phyloP scores from a whole-genome alignment of 805 yeast species.

The Spathaspora hagerdaliae region DNA sequence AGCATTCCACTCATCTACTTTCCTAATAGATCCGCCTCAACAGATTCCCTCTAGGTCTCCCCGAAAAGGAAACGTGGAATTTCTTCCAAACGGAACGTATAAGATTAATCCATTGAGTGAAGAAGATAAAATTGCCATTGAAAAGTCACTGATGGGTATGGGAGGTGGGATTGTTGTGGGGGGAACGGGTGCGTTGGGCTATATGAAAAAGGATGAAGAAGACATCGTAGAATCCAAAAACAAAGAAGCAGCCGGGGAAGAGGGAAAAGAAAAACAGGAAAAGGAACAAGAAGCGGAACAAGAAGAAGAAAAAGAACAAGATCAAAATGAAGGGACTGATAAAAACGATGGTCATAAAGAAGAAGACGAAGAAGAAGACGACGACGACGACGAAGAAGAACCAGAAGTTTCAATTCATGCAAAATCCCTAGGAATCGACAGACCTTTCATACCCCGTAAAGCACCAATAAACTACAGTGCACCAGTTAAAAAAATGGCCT shows the following conservation, averaged over 20 bases:
- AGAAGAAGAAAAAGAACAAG: slow-evolving; percentile 9
- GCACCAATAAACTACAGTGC: slow-evolving; percentile 19
- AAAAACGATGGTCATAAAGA: slow-evolving; percentile 4
- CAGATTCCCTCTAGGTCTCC: slow-evolving; percentile 89
- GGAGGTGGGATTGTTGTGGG: slow-evolving; percentile 78
- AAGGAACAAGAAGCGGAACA: slow-evolving; percentile 8
- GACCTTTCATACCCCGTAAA: slow-evolving; percentile 24
- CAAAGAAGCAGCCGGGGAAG: background rate
- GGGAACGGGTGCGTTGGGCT: slow-evolving; percentile 64
- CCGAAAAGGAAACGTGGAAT: slow-evolving; percentile 67
- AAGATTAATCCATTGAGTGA: slow-evolving; percentile 52
- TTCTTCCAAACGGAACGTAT: slow-evolving; percentile 50
- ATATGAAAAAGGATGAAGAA: slow-evolving; percentile 19
- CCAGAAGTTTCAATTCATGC: slow-evolving; percentile 21
- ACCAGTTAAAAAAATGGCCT: slow-evolving; percentile 43
- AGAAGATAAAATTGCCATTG: slow-evolving; percentile 44
- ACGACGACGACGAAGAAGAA: slow-evolving; percentile 18
- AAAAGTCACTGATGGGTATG: slow-evolving; percentile 34
- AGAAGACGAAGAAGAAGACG: slow-evolving; percentile 13
- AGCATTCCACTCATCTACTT: slow-evolving; percentile 40
- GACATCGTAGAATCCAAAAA: background rate
- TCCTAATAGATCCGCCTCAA: slow-evolving; percentile 60
- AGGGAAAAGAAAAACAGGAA: slow-evolving; percentile 14
- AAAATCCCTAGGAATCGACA: slow-evolving; percentile 24
- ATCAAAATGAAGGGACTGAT: slow-evolving; percentile 8